Conservation (phyloP, 495 filamentous ascomycete genomes). For the Penicillium taxi region DNA sequence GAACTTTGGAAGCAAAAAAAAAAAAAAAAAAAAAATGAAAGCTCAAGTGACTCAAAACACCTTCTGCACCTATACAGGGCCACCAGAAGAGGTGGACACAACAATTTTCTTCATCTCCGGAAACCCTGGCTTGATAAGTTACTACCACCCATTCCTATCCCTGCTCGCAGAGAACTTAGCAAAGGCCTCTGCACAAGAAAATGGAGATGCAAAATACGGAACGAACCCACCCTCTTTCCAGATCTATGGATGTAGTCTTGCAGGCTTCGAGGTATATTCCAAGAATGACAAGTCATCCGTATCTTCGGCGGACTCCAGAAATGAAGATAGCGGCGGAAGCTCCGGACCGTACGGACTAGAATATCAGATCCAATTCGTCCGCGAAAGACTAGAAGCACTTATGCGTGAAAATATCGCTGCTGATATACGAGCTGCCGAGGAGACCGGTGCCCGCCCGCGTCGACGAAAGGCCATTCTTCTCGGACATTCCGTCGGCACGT, state of each 20-base stretch:
- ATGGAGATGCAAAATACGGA: neutral
- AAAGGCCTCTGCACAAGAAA: neutral
- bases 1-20: constrained; percentile 1
- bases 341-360: constrained; percentile 37
- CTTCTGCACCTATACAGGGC: constrained; percentile 23
- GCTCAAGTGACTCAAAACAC: constrained; percentile 24
- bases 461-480: constrained; percentile 59
- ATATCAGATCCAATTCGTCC: constrained; percentile 52
- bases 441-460: neutral
- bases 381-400: constrained; percentile 21
- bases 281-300: neutral
- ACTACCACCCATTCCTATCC: constrained; percentile 68
- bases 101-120: constrained; percentile 68
- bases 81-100: constrained; percentile 9
- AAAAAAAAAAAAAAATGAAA: constrained; percentile 11
- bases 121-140: constrained; percentile 78
- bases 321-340: constrained; percentile 1
- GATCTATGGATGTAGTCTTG: constrained; percentile 63
- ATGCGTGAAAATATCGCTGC: neutral
- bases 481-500: constrained; percentile 76
- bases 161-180: constrained; percentile 29
- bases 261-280: constrained; percentile 57
- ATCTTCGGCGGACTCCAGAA: neutral
- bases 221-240: constrained; percentile 12
- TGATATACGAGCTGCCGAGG: neutral